Percentiles rank a stretch among this genome's conserved stretches.
Conservation (phyloP, 306 rosid genomes). For the Corylus avellana region DNA sequence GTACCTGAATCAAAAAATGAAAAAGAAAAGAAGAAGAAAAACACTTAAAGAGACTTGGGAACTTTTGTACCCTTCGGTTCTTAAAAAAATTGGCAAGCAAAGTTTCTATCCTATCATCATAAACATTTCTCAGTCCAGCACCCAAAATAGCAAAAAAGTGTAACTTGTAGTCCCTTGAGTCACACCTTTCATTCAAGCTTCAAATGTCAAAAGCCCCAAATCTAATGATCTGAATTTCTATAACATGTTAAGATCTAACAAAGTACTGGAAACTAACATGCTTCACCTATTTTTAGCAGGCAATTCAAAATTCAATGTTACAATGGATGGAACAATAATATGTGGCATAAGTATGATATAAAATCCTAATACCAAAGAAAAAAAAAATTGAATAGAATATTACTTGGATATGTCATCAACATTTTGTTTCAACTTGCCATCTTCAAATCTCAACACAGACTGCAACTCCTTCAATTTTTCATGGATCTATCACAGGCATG, state of each 20-base stretch:
- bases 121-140: neutral
- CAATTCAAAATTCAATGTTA: neutral
- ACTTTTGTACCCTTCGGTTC: neutral
- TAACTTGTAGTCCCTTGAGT: neutral
- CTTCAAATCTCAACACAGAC: constrained; percentile 47
- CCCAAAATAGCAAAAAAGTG: neutral
- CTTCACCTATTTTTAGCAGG: neutral
- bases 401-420: constrained; percentile 60
- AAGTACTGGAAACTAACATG: neutral
- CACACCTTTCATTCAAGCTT: neutral
- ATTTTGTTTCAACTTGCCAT: constrained; percentile 49
- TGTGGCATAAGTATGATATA: neutral
- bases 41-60: no score
- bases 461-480: constrained; percentile 63
- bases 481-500: constrained; percentile 55
- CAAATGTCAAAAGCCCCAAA: neutral
- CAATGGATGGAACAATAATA: neutral
- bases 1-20: neutral
- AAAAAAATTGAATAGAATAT: constrained; percentile 23
- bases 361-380: neutral
- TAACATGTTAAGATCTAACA: neutral
- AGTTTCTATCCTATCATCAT: neutral
- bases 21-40: no score
- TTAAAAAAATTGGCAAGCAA: neutral
- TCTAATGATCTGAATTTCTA: neutral